Conservation (phyloP, 805 yeast genomes). For the Candida ascalaphidarum region DNA sequence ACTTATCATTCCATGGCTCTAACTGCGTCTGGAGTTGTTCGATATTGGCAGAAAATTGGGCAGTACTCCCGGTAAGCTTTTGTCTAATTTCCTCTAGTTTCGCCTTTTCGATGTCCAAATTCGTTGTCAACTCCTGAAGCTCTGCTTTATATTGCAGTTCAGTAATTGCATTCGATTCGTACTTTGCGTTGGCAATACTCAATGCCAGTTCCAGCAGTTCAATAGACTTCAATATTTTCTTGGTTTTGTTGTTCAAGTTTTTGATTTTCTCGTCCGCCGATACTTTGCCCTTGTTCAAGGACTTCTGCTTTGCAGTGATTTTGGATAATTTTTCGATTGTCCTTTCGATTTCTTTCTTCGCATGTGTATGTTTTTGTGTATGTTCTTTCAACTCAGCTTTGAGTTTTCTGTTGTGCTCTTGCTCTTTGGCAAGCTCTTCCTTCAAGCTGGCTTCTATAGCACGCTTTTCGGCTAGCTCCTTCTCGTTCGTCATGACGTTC, state of each 20-base stretch:
- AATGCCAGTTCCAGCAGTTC: conserved; percentile 38
- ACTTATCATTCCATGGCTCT: conserved; percentile 75
- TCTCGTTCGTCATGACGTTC: conserved; percentile 31
- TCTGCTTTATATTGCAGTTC: conserved; percentile 37
- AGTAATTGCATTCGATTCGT: conserved; percentile 37
- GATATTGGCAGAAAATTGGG: conserved; percentile 56
- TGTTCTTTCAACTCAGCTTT: conserved; percentile 14
- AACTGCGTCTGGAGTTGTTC: conserved; percentile 53
- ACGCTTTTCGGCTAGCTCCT: conserved; percentile 29
- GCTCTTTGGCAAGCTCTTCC: conserved; percentile 35
- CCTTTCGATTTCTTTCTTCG: conserved; percentile 5
- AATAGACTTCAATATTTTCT: conserved; percentile 50
- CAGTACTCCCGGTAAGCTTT: conserved; percentile 67
- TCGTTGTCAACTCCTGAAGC: conserved; percentile 32
- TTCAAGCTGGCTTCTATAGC: conserved; percentile 30
- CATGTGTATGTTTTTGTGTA: conserved; percentile 34
- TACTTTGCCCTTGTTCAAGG: conserved; percentile 43
- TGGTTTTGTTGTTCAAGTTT: conserved; percentile 49
- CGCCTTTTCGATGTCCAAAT: conserved; percentile 44
- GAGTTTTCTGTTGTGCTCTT: conserved; percentile 29
- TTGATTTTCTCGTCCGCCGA: conserved; percentile 71
- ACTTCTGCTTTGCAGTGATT: conserved; percentile 21
- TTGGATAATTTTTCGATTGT: conserved; percentile 12
- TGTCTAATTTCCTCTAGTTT: conserved; percentile 56
- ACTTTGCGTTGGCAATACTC: conserved; percentile 36